These are phyloP conservation scores for Sclerotinia trifoliorum DNA, from an alignment of 2,329 filamentous ascomycete genomes.

Conservation along the genomic window DNA sequence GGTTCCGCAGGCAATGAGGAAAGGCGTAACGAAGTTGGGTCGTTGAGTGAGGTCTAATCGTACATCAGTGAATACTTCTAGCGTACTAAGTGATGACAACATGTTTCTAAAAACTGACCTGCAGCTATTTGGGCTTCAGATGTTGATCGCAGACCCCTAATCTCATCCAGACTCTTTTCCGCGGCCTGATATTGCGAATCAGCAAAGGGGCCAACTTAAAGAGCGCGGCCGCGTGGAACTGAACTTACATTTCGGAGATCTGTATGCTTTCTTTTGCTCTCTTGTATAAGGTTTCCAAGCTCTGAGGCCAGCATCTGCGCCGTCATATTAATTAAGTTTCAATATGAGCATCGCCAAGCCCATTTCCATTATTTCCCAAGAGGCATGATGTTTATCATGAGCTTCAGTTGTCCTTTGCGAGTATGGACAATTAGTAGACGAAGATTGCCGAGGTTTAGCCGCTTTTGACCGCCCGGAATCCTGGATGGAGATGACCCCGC, in stretches of 20 bases:
- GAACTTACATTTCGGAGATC: slow-evolving; percentile 75
- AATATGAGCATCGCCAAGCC: slow-evolving; percentile 30
- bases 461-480: slow-evolving; percentile 20
- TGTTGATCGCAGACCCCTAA: slow-evolving; percentile 71
- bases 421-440: background rate
- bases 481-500: slow-evolving; percentile 11
- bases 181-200: slow-evolving; percentile 61
- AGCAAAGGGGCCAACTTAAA: slow-evolving; percentile 26
- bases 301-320: slow-evolving; percentile 85
- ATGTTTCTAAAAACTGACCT: slow-evolving; percentile 32
- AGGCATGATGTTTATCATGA: slow-evolving; percentile 10
- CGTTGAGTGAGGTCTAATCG: slow-evolving; percentile 74
- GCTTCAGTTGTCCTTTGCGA: slow-evolving; percentile 20
- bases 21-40: slow-evolving; percentile 84
- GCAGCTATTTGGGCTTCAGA: slow-evolving; percentile 61
- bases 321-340: slow-evolving; percentile 61
- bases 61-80: slow-evolving; percentile 19
- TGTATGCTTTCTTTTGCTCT: slow-evolving; percentile 91
- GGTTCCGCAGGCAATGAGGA: slow-evolving; percentile 87
- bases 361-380: slow-evolving; percentile 30
- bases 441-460: slow-evolving; percentile 16
- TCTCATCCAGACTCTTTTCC: slow-evolving; percentile 87
- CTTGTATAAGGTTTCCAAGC: slow-evolving; percentile 86
- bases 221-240: slow-evolving; percentile 11
- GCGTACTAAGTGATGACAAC: slow-evolving; percentile 1